Evolutionary conservation across 805 yeast genomes (phyloP), one percentile per base, ranked within the genome.

Genomic region (Candida silvicultrix): DNA sequence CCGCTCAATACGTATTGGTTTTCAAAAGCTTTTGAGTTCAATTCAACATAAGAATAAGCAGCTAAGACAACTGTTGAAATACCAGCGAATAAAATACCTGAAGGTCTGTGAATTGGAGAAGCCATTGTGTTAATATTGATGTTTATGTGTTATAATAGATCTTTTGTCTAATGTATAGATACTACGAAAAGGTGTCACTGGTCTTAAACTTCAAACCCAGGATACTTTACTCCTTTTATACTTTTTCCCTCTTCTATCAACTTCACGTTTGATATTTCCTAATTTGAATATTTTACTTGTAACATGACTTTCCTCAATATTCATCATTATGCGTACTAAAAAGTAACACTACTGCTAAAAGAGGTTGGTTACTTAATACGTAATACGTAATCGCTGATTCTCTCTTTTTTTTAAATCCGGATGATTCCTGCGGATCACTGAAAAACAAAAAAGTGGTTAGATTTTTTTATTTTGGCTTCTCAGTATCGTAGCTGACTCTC

Each of bases 11-110:
- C 43, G 10, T 45, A 47, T 28, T 46, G 41, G 49, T 58, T 58
- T 46, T 58, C 62, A 36, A 45, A 50, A 12, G 59, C 51, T 45
- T 56, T 58, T 2, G 49, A 38, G 28, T 47, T 53, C 18, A 58
- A 25, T 44, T 58, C 52, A 28, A 48, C 36, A 6, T 52, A 38
- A 38, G 61, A 55, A 53, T 58, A 58, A 3, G 53, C 55, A 10
- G 57, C 48, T 35, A 58, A 50, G 6, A 52, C 50, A 21, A 52
- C 47, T 5, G 57, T 49, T 9, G 60, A 54, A 25, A 49, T 40
- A 34, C 55, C 52, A 10, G 53, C 32, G 35, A 46, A 19, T 10
- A 47, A 31, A 10, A 44, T 15, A 35, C 45, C 42, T 19, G 35
- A 28, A 28, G 28, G 40, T 34, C 25, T 39, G 25, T 19, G 36